Conservation (phyloP, 352 stramenopile species). For the Globisporangium radiosum region DNA sequence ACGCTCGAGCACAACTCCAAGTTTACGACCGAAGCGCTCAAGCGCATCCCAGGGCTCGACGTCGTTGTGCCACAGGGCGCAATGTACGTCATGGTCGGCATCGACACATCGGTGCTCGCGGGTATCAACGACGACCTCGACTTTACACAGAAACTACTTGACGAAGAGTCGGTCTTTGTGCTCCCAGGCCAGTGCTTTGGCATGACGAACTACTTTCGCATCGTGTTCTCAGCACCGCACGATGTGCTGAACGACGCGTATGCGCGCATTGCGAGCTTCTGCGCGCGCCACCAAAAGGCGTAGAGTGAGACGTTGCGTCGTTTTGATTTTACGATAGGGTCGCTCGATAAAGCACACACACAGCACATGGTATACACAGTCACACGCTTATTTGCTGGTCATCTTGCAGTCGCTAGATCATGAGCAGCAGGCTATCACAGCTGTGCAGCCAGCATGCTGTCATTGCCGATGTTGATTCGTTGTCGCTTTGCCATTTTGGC, state of each 20-base stretch:
- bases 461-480: too few relatives aligned
- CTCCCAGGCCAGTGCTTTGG: constrained; percentile 85
- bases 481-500: too few relatives aligned
- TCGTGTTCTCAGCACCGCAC: constrained; percentile 63
- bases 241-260: constrained; percentile 63
- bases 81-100: constrained; percentile 93
- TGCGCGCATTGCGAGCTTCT: constrained; percentile 51
- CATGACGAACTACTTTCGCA: constrained; percentile 68
- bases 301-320: neutral
- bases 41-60: constrained; percentile 75
- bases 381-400: too few relatives aligned
- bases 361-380: neutral
- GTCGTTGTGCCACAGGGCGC: constrained; percentile 89
- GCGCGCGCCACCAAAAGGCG: constrained; percentile 30
- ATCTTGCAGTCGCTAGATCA: too few relatives aligned
- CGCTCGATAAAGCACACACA: too few relatives aligned
- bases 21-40: constrained; percentile 71
- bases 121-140: constrained; percentile 90
- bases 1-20: constrained; percentile 84
- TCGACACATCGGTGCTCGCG: constrained; percentile 64
- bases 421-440: too few relatives aligned
- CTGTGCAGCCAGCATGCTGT: too few relatives aligned
- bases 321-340: too few relatives aligned
- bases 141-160: constrained; percentile 90
- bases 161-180: constrained; percentile 95